Base-by-base conservation (phyloP, 768 basidiomycete species). In the Podaxis sp. region DNA sequence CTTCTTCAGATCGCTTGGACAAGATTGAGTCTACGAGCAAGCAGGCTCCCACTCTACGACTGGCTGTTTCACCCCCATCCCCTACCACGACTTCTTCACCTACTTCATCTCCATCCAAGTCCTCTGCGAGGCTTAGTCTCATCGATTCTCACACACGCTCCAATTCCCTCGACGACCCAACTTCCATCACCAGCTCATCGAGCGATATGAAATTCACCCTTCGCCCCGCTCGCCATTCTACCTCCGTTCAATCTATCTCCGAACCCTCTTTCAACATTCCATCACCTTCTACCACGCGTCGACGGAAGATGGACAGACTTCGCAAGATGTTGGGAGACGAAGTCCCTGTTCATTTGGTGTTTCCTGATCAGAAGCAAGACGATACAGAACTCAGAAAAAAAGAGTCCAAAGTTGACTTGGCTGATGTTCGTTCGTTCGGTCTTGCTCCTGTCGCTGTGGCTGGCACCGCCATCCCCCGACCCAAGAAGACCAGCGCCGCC, bases 271-370 rank as follows among this genome's bases (percentile, higher is more conserved):
- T 82, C 68, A 65, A 65, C 23, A 75, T 82, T 40, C 74, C 79
- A 1, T 77, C 81, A 5, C 65, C 77, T 3, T 73, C 70, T 18
- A 67, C 70, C 47, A 51, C 77, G 14, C 78, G 84, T 23, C 78
- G 81, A 50, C 73, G 76, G 64, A 90, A 88, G 70, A 83, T 90
- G 78, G 86, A 87, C 52, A 76, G 82, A 35, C 73, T 90, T 53
- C 77, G 83, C 55, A 82, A 79, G 66, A 85, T 73, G 64, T 77
- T 90, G 2, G 89, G 89, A 0, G 77, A 87, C 18, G 82, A 79
- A 27, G 82, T 89, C 21, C 89, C 88, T 5, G 64, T 79, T 1
- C 76, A 82, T 38, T 77, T 88, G 32, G 83, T 90, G 53, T 89
- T 88, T 71, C 79, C 84, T 14, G 65, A 62, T 11, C 36, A 47